Base-by-base conservation (phyloP, 2,329 filamentous ascomycete species). In the Claviceps sp. region DNA sequence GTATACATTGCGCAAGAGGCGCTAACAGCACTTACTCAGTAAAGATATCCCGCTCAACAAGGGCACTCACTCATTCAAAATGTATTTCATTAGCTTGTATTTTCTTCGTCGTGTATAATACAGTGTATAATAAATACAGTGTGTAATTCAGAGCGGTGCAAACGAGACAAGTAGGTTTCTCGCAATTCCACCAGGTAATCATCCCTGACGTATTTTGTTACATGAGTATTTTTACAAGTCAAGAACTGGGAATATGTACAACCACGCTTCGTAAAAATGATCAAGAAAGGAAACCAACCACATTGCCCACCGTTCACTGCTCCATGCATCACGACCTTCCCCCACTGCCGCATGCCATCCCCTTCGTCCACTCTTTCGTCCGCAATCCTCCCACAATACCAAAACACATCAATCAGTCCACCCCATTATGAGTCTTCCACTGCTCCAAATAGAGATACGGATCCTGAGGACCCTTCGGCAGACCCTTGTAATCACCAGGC, bases 361-460 rank as follows among this genome's bases (percentile, higher is more conserved):
- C 13, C 16, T 29, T 20, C 22, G 14, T 22, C 4, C 8, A n/a
- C 17, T 39, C 3, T n/a, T 39, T 22, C 11, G 20, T 29, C 11
- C 8, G 5, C 13, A 13, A 20, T 3, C 7, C 13, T 8, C 22
- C 13, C 20, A 16, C 9, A 11, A 16, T 44, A 34, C 47, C 37
- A 37, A 47, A 45, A 4, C 29, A 6, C 53, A 72, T 66, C 39
- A 7, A 23, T 45, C 40, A 81, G 43, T 80, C 77, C 46, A 78
- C 63, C 1, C 81, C 82, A 61, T 86, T 86, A 68, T 81, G 79
- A 9, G 67, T 62, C 72, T 86, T 86, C 83, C 83, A 86, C 60
- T 75, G 73, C 56, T 76, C 70, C 46, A 86, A 68, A 62, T 85
- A 86, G 43, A 75, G 65, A 58, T 75, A 68, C n/a, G 82, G 78